phyloP scores from a whole-genome alignment of 2,329 filamentous ascomycete genomes.

The Arthrobotrys iridis region DNA sequence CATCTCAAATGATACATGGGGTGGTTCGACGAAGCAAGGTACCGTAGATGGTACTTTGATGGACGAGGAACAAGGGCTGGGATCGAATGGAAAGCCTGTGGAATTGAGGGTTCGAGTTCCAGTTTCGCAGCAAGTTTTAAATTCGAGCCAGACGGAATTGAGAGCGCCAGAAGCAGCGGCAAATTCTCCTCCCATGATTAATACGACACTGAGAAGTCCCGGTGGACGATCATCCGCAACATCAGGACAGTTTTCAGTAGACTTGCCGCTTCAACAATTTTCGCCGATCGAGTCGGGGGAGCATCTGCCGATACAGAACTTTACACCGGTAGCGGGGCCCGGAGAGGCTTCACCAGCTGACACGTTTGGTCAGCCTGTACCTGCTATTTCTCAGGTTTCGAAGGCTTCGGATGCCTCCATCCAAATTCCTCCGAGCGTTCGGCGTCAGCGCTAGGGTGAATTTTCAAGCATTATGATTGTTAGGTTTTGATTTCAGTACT shows the following conservation, averaged over 20 bases:
- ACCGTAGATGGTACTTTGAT: conserved; percentile 12
- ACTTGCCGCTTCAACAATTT: conserved; percentile 29
- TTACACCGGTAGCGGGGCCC: conserved; percentile 2
- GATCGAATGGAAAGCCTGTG: background rate
- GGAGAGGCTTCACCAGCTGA: conserved; percentile 16
- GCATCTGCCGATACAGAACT: conserved; percentile 23
- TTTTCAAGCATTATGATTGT: background rate
- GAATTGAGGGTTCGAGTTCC: conserved; percentile 16
- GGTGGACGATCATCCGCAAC: conserved; percentile 10
- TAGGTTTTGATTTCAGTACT: background rate
- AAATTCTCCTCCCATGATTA: background rate
- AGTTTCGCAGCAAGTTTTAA: background rate
- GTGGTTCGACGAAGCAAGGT: conserved; percentile 27
- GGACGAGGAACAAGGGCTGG: conserved; percentile 13
- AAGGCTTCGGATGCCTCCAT: background rate
- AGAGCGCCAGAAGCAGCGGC: background rate
- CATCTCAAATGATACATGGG: conserved; percentile 22
- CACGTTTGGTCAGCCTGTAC: conserved; percentile 4
- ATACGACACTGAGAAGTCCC: background rate
- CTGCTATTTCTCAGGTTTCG: background rate
- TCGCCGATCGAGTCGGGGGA: conserved; percentile 20
- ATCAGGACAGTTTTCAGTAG: conserved; percentile 7
- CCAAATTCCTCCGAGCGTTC: conserved; percentile 1
- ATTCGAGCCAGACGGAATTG: conserved; percentile 10
- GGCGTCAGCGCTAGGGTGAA: background rate